A percentile compares a stretch with the other conserved stretches of the same genome.
Conservation (phyloP, 2,329 filamentous ascomycete species). For the Cercospora sp. region DNA sequence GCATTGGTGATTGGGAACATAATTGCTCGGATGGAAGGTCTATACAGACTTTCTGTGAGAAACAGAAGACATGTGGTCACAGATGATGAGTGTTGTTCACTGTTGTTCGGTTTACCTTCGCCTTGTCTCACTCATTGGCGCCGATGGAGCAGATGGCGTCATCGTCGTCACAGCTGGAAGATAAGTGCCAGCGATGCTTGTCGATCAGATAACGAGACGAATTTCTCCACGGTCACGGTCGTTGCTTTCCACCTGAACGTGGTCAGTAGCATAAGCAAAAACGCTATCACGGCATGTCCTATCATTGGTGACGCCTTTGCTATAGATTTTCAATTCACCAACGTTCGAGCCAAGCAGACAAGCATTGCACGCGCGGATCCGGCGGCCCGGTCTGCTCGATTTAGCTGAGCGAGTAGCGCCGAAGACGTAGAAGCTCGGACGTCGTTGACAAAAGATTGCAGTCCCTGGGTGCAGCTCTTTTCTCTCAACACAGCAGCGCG, state of each 20-base stretch:
- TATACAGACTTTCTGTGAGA: neutral
- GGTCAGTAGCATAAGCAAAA: neutral
- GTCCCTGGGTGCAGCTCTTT: conserved; percentile 6
- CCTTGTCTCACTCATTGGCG: neutral
- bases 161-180: neutral
- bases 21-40: neutral
- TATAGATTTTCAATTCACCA: neutral
- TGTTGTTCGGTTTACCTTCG: neutral
- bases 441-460: conserved; percentile 3
- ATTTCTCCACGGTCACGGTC: neutral
- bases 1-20: neutral
- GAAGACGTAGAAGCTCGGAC: conserved; percentile 8
- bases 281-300: neutral
- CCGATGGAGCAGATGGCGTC: neutral
- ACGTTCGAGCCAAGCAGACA: neutral
- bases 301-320: too few relatives aligned
- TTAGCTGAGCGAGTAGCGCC: conserved; percentile 6
- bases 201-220: neutral
- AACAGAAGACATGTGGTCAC: neutral
- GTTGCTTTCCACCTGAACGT: neutral
- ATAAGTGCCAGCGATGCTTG: neutral
- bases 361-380: conserved; percentile 1
- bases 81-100: neutral
- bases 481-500: neutral
- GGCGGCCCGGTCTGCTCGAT: conserved; percentile 6